A percentile compares a stretch with the other conserved stretches of the same genome.
phyloP scores from a whole-genome alignment of 371 early-diverging fungal genomes.

The Mortierella sp. region DNA sequence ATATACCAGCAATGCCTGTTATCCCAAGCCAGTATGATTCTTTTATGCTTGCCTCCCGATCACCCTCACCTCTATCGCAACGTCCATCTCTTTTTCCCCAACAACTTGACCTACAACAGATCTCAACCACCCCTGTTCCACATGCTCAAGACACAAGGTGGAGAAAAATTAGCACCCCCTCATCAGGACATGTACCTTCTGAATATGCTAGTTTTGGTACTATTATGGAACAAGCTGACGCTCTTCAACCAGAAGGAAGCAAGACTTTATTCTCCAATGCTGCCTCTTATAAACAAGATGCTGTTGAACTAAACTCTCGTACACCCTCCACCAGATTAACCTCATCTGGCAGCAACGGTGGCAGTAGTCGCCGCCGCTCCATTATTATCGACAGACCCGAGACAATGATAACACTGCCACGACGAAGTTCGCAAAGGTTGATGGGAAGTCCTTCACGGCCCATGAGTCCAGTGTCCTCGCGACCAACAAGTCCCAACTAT shows the following conservation, averaged over 20 bases:
- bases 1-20: constrained; percentile 15
- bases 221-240: constrained; percentile 53
- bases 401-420: constrained; percentile 39
- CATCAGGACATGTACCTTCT: constrained; percentile 16
- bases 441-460: constrained; percentile 46
- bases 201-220: constrained; percentile 52
- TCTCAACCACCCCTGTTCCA: constrained; percentile 10
- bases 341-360: constrained; percentile 5
- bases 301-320: background rate
- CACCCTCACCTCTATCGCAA: constrained; percentile 40
- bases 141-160: constrained; percentile 1
- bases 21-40: constrained; percentile 32
- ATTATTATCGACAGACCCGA: constrained; percentile 37
- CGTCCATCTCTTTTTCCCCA: constrained; percentile 22
- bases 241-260: constrained; percentile 17
- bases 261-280: background rate
- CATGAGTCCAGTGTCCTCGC: constrained; percentile 45
- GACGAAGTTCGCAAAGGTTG: constrained; percentile 46
- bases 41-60: constrained; percentile 2
- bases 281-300: constrained; percentile 6
- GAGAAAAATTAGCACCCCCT: constrained; percentile 15
- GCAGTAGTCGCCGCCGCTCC: constrained; percentile 34
- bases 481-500: constrained; percentile 40
- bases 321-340: background rate
- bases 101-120: constrained; percentile 21